These are phyloP conservation scores for Penicillium sp. DNA, from an alignment of 2,329 filamentous ascomycete genomes.

Conservation along the genomic window DNA sequence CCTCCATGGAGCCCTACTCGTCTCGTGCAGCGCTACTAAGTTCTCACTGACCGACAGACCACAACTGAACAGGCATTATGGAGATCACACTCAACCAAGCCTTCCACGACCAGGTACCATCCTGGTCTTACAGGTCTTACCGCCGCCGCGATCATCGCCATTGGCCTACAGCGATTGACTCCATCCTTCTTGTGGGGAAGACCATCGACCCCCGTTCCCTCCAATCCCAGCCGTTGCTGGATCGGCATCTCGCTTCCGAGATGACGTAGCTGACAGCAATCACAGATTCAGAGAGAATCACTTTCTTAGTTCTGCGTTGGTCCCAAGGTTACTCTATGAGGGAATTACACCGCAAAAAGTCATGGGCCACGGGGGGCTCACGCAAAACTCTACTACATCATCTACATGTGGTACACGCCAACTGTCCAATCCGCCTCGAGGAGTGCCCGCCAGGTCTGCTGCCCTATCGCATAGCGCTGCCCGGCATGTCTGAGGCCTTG, in stretches of 20 bases:
- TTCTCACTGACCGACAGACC: constrained; percentile 3
- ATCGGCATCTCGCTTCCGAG: constrained; percentile 18
- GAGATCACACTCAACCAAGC: constrained; percentile 1
- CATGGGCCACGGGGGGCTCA: constrained; percentile 1
- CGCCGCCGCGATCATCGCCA: background rate
- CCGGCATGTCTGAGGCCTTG: background rate
- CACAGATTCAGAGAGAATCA: background rate
- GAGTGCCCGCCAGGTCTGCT: background rate
- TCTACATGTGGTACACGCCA: constrained; percentile 1
- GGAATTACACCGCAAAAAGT: background rate
- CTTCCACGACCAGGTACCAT: background rate
- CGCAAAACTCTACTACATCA: constrained; percentile 3
- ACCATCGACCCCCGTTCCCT: background rate
- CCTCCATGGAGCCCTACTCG: background rate
- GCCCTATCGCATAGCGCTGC: constrained; percentile 2
- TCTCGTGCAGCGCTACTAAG: background rate
- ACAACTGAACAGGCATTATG: background rate
- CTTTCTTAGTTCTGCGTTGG: too few species aligned
- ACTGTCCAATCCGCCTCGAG: background rate
- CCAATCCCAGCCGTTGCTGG: background rate
- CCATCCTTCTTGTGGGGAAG: background rate
- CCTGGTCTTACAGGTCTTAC: background rate
- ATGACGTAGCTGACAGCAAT: constrained; percentile 15
- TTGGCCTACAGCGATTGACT: background rate
- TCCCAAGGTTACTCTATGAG: background rate